phyloP scores from a whole-genome alignment of 2,329 filamentous ascomycete genomes.

The Chrysoporthe austroafricana region DNA sequence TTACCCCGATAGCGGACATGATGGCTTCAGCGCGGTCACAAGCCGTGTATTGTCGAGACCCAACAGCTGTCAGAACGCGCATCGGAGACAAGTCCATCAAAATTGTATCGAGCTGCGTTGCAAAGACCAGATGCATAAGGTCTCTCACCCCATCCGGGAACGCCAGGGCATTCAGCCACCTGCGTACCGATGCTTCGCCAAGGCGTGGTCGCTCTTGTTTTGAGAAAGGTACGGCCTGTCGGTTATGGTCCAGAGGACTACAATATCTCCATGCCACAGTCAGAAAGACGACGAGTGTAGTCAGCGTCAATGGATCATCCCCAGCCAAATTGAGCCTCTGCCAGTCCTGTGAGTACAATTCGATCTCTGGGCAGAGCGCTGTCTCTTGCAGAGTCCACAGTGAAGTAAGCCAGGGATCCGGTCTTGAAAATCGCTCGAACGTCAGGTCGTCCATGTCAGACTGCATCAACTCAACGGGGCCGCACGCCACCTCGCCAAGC shows the following conservation, averaged over 20 bases:
- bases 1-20: constrained; percentile 12
- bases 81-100: constrained; percentile 3
- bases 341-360: constrained; percentile 3
- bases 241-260: neutral
- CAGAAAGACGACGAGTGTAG: constrained; percentile 1
- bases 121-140: neutral
- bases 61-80: neutral
- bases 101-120: neutral
- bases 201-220: no score
- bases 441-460: neutral
- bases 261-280: neutral
- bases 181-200: no score
- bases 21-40: neutral
- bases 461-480: neutral
- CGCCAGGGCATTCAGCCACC: no score
- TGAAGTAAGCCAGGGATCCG: constrained; percentile 3
- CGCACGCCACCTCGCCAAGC: neutral
- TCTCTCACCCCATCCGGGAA: neutral
- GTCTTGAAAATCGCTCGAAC: neutral
- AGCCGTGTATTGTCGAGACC: neutral
- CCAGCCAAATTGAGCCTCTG: neutral
- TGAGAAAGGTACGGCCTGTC: neutral
- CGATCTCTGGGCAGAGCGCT: neutral
- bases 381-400: constrained; percentile 5
- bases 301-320: neutral